Conservation (phyloP, 768 basidiomycete species). For the Lepiota venenata region DNA sequence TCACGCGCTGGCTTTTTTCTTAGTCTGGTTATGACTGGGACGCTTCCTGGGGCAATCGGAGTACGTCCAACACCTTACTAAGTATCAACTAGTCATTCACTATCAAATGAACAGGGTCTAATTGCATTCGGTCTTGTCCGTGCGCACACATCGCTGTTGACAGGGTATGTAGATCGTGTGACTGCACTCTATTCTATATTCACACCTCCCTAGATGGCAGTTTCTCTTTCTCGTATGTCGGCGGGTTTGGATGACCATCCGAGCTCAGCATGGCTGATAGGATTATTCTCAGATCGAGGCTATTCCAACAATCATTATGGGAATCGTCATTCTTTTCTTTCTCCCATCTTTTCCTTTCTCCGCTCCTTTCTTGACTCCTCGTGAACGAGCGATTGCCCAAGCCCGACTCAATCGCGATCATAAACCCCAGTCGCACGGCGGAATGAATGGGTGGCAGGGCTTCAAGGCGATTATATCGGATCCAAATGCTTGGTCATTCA, state of each 20-base stretch:
- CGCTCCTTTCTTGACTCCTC: conserved; percentile 46
- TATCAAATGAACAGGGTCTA: conserved; percentile 37
- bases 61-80: conserved; percentile 21
- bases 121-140: conserved; percentile 56
- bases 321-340: conserved; percentile 41
- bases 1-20: background rate
- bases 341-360: conserved; percentile 56
- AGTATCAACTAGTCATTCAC: background rate
- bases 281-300: conserved; percentile 42
- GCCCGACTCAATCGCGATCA: conserved; percentile 55
- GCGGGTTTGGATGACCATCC: background rate
- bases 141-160: conserved; percentile 36
- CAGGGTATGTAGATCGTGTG: conserved; percentile 14
- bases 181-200: background rate
- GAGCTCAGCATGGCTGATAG: background rate
- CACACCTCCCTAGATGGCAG: conserved; percentile 41
- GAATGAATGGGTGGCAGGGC: conserved; percentile 53
- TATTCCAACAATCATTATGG: conserved; percentile 55
- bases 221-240: conserved; percentile 49
- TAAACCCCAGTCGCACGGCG: conserved; percentile 54
- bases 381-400: conserved; percentile 53
- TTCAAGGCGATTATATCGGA: conserved; percentile 51
- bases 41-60: conserved; percentile 52
- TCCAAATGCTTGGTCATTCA: conserved; percentile 49
- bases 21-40: conserved; percentile 58